phyloP scores from a whole-genome alignment of 2,329 filamentous ascomycete genomes.

The Parastagonospora avenae region DNA sequence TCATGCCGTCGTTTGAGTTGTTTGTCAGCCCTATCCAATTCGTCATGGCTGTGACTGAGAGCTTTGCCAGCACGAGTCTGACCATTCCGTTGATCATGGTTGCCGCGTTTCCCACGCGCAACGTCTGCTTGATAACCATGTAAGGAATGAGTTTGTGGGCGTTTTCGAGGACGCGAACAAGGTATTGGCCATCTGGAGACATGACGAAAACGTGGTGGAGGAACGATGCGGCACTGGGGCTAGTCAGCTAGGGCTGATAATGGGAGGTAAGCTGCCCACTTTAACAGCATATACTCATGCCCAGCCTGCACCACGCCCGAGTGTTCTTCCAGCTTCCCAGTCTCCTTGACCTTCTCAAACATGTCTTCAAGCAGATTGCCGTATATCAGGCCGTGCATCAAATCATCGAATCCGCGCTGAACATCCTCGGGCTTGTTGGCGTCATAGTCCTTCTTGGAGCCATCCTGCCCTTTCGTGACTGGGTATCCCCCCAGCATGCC shows the following conservation, averaged over 20 bases:
- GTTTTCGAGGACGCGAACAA: slow-evolving; percentile 72
- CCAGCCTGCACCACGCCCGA: slow-evolving; percentile 66
- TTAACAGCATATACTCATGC: slow-evolving; percentile 71
- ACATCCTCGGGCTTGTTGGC: slow-evolving; percentile 64
- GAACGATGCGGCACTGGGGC: slow-evolving; percentile 69
- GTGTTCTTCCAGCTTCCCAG: slow-evolving; percentile 67
- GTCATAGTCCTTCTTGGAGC: slow-evolving; percentile 59
- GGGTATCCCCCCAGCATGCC: slow-evolving; percentile 69
- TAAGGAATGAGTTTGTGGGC: slow-evolving; percentile 75
- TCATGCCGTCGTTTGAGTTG: slow-evolving; percentile 78
- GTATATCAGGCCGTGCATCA: slow-evolving; percentile 69
- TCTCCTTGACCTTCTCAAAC: slow-evolving; percentile 65
- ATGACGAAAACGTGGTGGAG: slow-evolving; percentile 75
- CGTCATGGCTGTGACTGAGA: slow-evolving; percentile 73
- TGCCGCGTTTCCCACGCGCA: slow-evolving; percentile 77
- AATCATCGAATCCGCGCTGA: slow-evolving; percentile 68
- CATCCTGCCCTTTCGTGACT: slow-evolving; percentile 44
- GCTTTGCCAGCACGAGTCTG: slow-evolving; percentile 74
- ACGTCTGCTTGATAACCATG: slow-evolving; percentile 71
- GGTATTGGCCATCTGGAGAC: slow-evolving; percentile 75
- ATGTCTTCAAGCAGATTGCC: slow-evolving; percentile 69
- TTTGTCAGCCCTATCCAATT: slow-evolving; percentile 79
- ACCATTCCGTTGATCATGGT: slow-evolving; percentile 81
- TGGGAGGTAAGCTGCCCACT: slow-evolving; percentile 57
- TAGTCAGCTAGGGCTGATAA: background rate